Evolutionary conservation across 768 basidiomycete genomes (phyloP).

Genomic region (Suillus alpinus): DNA sequence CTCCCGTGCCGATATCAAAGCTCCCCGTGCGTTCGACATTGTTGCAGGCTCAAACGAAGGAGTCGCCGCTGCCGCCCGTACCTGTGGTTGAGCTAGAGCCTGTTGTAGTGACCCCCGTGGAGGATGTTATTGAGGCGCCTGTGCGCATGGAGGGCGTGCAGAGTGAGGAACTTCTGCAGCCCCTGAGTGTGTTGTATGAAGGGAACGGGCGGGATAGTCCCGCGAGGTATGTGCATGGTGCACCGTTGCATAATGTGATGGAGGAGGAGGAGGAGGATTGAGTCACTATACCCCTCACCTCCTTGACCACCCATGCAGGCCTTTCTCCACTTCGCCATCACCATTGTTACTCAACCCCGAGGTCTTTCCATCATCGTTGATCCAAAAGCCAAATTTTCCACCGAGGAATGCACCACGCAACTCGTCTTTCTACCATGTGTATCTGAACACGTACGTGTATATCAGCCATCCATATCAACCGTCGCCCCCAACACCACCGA

Average conservation of each 20-base stretch:
- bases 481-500: not conserved
- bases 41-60: conserved; percentile 6
- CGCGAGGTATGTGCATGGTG: conserved; percentile 76
- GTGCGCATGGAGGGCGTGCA: conserved; percentile 1
- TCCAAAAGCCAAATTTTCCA: not conserved
- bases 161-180: conserved; percentile 24
- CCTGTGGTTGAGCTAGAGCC: conserved; percentile 2
- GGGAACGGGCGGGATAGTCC: conserved; percentile 63
- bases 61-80: conserved; percentile 7
- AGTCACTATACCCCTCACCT: not conserved
- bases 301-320: not conserved
- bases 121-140: conserved; percentile 27
- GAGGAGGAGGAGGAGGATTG: conserved; percentile 77
- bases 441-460: not conserved
- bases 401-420: not conserved
- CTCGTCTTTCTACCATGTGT: not conserved
- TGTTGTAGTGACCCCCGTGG: conserved; percentile 15
- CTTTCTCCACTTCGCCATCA: not conserved
- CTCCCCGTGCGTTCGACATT: conserved; percentile 33
- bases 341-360: not conserved
- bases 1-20: conserved; percentile 26
- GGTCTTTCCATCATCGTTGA: not conserved
- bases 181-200: conserved; percentile 34
- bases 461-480: not conserved
- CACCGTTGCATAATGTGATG: conserved; percentile 81